Evolutionary conservation across 768 basidiomycete species (phyloP), one percentile per base, ranked within the genome.

Genomic region (Panellus pusillus): DNA sequence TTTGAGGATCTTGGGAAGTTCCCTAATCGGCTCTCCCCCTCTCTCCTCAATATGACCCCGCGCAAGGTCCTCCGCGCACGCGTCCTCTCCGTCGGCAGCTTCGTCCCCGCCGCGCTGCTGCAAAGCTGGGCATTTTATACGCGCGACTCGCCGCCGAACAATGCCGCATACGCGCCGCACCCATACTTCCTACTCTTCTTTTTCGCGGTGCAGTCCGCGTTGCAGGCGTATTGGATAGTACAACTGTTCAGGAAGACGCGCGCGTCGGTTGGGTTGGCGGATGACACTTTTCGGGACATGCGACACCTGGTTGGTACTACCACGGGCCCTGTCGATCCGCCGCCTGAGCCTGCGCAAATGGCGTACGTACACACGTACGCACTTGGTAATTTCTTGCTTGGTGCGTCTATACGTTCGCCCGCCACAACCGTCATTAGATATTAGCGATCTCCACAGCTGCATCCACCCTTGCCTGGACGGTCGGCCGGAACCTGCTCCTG

Each of bases 311-410:
- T 35, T 8, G 3, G 32, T 9, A 35, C 32, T 35, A 35, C 32
- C 11, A 35, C 32, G 9, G 32, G 32, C 32, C 32, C 7, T 35
- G 32, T 35, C 32, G 32, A 3, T 35, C 32, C 35, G 36, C 29
- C 35, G 35, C 31, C 29, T 15, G 63, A 62, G 41, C 52, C 63
- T 2, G 58, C 67, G 4, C 61, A 64, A 29, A 55, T 72, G 39
- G 59, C 58, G n/a, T 72, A 72, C 42, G 64, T 62, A 0, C 69
- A 63, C 0, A 47, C 70, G 8, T 72, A 68, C 52, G 63, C 68
- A 1, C 47, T 72, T 9, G 66, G 69, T 4, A 71, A 70, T 47
- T 6, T 70, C 1, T 70, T 68, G 61, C 62, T 70, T 40, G 66
- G 73, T 71, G 44, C 19, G 66, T 47, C 15, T 8, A 13, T 9